Percentiles rank a stretch among this genome's conserved stretches.
Evolutionary conservation across 305 asterid genomes (phyloP).

Genomic region (Lippia alba): DNA sequence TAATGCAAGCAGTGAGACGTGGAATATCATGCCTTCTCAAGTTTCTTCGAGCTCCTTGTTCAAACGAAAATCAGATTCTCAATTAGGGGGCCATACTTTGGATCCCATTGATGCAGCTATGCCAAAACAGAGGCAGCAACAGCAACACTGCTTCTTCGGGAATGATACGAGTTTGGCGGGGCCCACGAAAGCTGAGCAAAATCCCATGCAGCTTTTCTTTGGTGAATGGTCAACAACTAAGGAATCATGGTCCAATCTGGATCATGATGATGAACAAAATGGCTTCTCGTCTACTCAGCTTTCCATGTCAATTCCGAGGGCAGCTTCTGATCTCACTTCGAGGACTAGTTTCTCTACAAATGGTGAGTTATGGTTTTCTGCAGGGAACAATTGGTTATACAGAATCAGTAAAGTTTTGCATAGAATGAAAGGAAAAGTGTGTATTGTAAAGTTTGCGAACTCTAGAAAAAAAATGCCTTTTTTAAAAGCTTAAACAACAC

Average conservation of each 20-base stretch:
- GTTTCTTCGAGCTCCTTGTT: slow-evolving; percentile 48
- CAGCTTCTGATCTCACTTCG: slow-evolving; percentile 59
- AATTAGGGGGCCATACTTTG: slow-evolving; percentile 42
- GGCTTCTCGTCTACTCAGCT: slow-evolving; percentile 68
- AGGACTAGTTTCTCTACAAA: slow-evolving; percentile 52
- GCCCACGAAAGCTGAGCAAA: slow-evolving; percentile 56
- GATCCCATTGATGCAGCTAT: slow-evolving; percentile 46
- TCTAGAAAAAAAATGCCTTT: too few relatives aligned
- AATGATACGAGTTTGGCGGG: slow-evolving; percentile 47
- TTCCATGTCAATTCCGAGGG: slow-evolving; percentile 73
- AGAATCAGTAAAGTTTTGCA: background rate
- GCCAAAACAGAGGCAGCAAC: slow-evolving; percentile 56
- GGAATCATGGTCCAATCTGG: slow-evolving; percentile 69
- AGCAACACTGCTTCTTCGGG: slow-evolving; percentile 62
- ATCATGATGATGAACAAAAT: slow-evolving; percentile 40
- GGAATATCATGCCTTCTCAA: slow-evolving; percentile 58
- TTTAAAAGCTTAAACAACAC: too few relatives aligned
- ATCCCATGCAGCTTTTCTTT: slow-evolving; percentile 70
- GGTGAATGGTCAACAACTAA: slow-evolving; percentile 71
- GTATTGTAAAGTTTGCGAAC: too few relatives aligned
- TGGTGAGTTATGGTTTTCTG: slow-evolving; percentile 49
- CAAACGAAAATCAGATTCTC: slow-evolving; percentile 51
- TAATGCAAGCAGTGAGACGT: slow-evolving; percentile 40
- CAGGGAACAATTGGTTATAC: background rate
- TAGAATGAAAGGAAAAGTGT: background rate